A percentile compares a stretch with the other conserved stretches of the same genome.
These are phyloP conservation scores for Sporothrix inflata DNA, from an alignment of 2,329 filamentous ascomycete species.

Conservation along the genomic window DNA sequence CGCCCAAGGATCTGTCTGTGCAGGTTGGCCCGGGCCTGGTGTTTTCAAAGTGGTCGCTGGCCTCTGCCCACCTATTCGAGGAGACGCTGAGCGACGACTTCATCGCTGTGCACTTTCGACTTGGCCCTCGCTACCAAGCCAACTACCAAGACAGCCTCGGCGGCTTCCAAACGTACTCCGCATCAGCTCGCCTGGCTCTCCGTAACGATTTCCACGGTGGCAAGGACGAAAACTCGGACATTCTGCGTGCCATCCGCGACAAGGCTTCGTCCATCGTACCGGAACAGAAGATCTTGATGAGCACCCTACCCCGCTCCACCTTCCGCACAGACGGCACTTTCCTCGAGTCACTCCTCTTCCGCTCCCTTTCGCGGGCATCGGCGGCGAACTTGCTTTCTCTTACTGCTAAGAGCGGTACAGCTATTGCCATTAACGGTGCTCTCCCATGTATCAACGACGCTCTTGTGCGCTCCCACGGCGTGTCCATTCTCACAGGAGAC, in stretches of 20 bases:
- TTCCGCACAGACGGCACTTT: slow-evolving; percentile 81
- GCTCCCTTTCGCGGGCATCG: slow-evolving; percentile 73
- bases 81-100: slow-evolving; percentile 89
- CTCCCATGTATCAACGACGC: slow-evolving; percentile 87
- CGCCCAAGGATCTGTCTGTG: slow-evolving; percentile 82
- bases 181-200: slow-evolving; percentile 85
- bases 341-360: slow-evolving; percentile 75
- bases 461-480: slow-evolving; percentile 76
- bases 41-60: slow-evolving; percentile 82
- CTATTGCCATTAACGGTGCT: slow-evolving; percentile 85
- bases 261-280: slow-evolving; percentile 82
- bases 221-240: slow-evolving; percentile 89
- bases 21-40: slow-evolving; percentile 73
- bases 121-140: slow-evolving; percentile 88
- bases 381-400: slow-evolving; percentile 69
- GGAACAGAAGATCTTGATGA: slow-evolving; percentile 80
- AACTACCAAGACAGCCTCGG: slow-evolving; percentile 97
- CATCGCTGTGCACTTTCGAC: slow-evolving; percentile 84
- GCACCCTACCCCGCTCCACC: slow-evolving; percentile 77
- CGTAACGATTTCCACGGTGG: slow-evolving; percentile 91
- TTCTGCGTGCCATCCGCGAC: slow-evolving; percentile 82
- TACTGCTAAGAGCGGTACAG: slow-evolving; percentile 72
- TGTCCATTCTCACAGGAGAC: slow-evolving; percentile 79
- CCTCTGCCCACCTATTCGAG: slow-evolving; percentile 85
- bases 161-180: slow-evolving; percentile 93